These are phyloP conservation scores for Colletotrichum tamarilloi DNA, from an alignment of 2,329 filamentous ascomycete species.

Conservation along the genomic window DNA sequence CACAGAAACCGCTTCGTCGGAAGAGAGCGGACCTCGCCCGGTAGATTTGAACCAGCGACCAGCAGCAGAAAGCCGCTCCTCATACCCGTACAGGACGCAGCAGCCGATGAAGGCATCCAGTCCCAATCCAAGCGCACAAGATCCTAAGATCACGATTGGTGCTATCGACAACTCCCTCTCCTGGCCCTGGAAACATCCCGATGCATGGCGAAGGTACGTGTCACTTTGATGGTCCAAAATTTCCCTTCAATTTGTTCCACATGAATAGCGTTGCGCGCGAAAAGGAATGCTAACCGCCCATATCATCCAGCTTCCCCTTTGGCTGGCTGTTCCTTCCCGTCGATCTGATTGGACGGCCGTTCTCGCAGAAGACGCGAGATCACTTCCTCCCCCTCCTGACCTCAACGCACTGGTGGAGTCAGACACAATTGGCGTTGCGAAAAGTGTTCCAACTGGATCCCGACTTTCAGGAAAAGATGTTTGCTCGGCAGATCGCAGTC, in stretches of 20 bases:
- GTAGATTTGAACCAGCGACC: conserved; percentile 62
- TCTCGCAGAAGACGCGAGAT: conserved; percentile 91
- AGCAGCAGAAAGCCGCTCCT: conserved; percentile 52
- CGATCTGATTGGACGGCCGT: conserved; percentile 94
- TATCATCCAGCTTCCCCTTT: conserved; percentile 85
- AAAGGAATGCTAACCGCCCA: conserved; percentile 8
- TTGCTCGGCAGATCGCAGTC: conserved; percentile 95
- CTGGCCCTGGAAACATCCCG: conserved; percentile 99
- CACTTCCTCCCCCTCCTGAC: conserved; percentile 97
- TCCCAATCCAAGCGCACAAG: conserved; percentile 55
- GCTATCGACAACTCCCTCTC: conserved; percentile 98
- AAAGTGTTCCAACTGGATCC: conserved; percentile 90
- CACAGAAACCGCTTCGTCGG: conserved; percentile 60
- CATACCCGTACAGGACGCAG: conserved; percentile 79
- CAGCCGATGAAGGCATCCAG: conserved; percentile 86
- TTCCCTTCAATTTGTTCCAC: neutral
- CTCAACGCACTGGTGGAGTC: conserved; percentile 96
- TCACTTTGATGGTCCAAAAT: neutral
- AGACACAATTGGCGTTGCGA: conserved; percentile 88
- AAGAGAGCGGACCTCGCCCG: conserved; percentile 70
- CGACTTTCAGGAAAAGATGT: conserved; percentile 99
- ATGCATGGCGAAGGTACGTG: conserved; percentile 76
- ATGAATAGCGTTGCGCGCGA: neutral
- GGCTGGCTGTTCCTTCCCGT: conserved; percentile 98
- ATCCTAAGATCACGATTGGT: conserved; percentile 79